Percentiles rank a stretch among this genome's conserved stretches.
Conservation (phyloP, 169 alveolate genomes). For the Plasmodium yoelii region DNA sequence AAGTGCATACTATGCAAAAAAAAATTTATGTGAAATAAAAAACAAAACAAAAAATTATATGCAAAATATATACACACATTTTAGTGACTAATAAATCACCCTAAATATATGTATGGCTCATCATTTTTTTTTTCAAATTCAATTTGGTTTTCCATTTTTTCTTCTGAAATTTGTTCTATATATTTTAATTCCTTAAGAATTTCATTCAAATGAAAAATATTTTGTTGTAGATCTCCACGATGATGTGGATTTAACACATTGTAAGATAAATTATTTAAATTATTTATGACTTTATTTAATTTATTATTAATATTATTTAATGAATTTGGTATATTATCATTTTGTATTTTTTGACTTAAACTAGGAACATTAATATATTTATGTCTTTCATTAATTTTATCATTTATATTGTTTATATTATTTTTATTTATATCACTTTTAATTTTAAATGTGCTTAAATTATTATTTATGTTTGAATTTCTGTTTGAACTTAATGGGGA, state of each 20-base stretch:
- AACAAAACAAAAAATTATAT: no score
- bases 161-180: slow-evolving; percentile 39
- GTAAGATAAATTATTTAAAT: slow-evolving; percentile 51
- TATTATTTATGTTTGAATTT: slow-evolving; percentile 3
- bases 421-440: slow-evolving; percentile 1
- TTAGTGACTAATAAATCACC: neutral
- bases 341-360: slow-evolving; percentile 9
- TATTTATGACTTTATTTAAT: slow-evolving; percentile 37
- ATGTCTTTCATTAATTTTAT: slow-evolving; percentile 17
- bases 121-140: slow-evolving; percentile 32
- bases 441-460: neutral
- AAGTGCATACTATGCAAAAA: no score
- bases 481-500: neutral
- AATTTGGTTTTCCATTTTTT: slow-evolving; percentile 1
- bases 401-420: neutral
- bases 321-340: neutral
- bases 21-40: no score
- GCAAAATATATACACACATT: no score
- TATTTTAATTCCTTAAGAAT: slow-evolving; percentile 38
- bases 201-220: slow-evolving; percentile 47
- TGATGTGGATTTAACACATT: slow-evolving; percentile 24
- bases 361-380: slow-evolving; percentile 14
- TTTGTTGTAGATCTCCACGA: slow-evolving; percentile 44
- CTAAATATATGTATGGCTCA: slow-evolving; percentile 30
- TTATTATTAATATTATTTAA: slow-evolving; percentile 33